phyloP scores from a whole-genome alignment of 2,329 filamentous ascomycete species.

The Aspergillus unguis region DNA sequence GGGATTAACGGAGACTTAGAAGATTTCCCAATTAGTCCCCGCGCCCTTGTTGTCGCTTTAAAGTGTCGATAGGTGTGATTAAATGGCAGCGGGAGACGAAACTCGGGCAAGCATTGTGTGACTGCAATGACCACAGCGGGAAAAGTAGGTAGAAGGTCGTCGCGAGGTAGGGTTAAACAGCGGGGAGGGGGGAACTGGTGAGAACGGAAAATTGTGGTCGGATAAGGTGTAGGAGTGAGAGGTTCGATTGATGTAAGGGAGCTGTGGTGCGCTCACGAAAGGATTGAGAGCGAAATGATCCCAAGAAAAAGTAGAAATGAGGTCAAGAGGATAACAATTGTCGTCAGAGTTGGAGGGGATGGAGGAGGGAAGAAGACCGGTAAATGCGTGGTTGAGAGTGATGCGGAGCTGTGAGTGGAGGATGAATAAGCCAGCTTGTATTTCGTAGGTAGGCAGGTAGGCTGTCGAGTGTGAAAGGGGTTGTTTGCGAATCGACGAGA shows the following conservation, averaged over 20 bases:
- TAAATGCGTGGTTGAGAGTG: background rate
- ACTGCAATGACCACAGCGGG: background rate
- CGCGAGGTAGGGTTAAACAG: background rate
- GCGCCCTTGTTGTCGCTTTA: background rate
- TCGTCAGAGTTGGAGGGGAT: background rate
- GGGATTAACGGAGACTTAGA: background rate
- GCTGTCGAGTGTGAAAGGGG: too few relatives aligned
- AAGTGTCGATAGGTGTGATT: background rate
- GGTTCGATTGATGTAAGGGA: background rate
- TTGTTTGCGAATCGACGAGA: too few relatives aligned
- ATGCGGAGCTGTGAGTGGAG: background rate
- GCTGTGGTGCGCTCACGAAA: background rate
- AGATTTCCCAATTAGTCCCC: background rate
- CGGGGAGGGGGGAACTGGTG: background rate
- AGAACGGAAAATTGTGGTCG: constrained; percentile 3
- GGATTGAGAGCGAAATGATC: background rate
- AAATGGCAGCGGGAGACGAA: background rate
- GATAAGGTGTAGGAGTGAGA: background rate
- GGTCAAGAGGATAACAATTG: background rate
- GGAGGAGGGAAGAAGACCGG: background rate
- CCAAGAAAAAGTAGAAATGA: background rate
- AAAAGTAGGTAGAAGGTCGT: background rate
- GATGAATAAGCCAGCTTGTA: background rate
- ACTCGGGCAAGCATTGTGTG: background rate
- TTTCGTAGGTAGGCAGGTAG: too few relatives aligned